These are phyloP conservation scores for Starmerella geochares DNA, from an alignment of 805 yeast genomes.

Conservation along the genomic window DNA sequence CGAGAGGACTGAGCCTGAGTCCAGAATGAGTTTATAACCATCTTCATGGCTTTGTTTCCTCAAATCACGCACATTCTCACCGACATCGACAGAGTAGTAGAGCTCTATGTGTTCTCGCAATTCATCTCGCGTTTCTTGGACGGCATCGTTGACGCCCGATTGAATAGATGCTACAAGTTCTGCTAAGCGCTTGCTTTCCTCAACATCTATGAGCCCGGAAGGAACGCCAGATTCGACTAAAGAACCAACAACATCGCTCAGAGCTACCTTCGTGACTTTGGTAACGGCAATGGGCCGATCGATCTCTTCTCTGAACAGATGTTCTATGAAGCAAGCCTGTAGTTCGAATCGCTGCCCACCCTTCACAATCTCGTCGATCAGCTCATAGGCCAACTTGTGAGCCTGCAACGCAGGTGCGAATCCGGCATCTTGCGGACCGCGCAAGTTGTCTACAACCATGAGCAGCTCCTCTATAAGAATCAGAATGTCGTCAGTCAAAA, in stretches of 20 bases:
- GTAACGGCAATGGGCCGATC: conserved; percentile 22
- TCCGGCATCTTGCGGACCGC: neutral
- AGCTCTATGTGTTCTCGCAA: neutral
- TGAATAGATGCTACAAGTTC: neutral
- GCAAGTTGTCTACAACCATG: conserved; percentile 4
- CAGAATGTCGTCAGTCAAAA: conserved; percentile 2
- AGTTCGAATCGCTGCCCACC: conserved; percentile 11
- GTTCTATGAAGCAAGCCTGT: conserved; percentile 20
- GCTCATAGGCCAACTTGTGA: neutral
- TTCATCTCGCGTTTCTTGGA: neutral
- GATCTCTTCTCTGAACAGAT: conserved; percentile 18
- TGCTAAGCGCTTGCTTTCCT: neutral
- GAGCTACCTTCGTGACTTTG: neutral
- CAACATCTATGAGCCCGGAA: conserved; percentile 1
- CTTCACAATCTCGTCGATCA: neutral
- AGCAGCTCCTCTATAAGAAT: neutral
- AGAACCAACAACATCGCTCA: neutral
- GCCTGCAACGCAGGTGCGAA: neutral
- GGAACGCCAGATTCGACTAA: neutral
- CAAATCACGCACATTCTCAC: neutral
- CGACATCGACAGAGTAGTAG: neutral
- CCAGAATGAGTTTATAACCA: neutral
- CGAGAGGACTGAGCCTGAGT: conserved; percentile 1
- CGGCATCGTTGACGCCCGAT: neutral
- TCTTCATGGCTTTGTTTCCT: neutral